phyloP scores from a whole-genome alignment of 192 early-diverging fungal genomes.

The Backusella morwellensis region DNA sequence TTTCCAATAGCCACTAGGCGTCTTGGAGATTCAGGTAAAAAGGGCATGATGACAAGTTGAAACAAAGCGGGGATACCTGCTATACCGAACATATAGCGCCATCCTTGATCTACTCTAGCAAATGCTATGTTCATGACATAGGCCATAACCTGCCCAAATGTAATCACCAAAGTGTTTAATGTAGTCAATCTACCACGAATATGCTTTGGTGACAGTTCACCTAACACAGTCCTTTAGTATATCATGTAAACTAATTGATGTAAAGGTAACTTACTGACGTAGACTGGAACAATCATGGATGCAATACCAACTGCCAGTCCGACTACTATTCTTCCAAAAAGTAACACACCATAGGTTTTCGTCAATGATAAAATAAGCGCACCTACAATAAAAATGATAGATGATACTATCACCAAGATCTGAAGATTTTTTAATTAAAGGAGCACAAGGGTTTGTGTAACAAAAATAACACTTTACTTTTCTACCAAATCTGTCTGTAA shows the following conservation, averaged over 20 bases:
- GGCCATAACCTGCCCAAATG: conserved; percentile 51
- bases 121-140: conserved; percentile 52
- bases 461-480: conserved; percentile 20
- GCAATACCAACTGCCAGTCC: conserved; percentile 53
- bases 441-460: not conserved
- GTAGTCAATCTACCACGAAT: conserved; percentile 49
- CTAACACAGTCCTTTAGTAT: not conserved
- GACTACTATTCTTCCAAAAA: conserved; percentile 48
- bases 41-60: conserved; percentile 44
- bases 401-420: conserved; percentile 40
- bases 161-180: conserved; percentile 49
- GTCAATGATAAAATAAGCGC: conserved; percentile 48
- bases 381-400: conserved; percentile 47
- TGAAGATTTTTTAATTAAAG: not conserved
- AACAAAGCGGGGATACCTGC: conserved; percentile 48
- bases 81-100: conserved; percentile 60
- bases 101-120: conserved; percentile 40
- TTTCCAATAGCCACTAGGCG: conserved; percentile 42
- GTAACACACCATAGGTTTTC: conserved; percentile 38
- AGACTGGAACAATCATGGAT: conserved; percentile 51
- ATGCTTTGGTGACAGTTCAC: conserved; percentile 46
- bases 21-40: conserved; percentile 53
- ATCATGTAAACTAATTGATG: not conserved
- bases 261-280: conserved; percentile 37
- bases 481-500: conserved; percentile 28